Percentiles rank a stretch among this genome's conserved stretches.
Evolutionary conservation across 169 alveolate species (phyloP).

Genomic region (Plasmodium coatneyi): DNA sequence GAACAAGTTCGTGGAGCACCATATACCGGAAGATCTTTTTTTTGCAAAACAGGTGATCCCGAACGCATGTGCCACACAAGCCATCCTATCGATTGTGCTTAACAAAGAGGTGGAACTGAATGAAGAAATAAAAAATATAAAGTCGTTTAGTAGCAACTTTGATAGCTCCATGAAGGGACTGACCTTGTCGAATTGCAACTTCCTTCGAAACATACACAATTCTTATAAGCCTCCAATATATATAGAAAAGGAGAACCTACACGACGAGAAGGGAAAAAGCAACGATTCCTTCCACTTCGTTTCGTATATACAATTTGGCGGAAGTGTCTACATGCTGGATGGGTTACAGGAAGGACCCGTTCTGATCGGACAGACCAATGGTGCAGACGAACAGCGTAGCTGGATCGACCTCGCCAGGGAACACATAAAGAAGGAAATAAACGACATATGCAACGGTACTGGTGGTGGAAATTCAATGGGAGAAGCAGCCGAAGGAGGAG

Average conservation of each 20-base stretch:
- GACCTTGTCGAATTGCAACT: slow-evolving; percentile 89
- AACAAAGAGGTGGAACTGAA: slow-evolving; percentile 77
- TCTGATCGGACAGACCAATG: neutral
- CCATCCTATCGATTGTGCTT: slow-evolving; percentile 89
- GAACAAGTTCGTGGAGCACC: slow-evolving; percentile 32
- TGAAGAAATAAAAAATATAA: slow-evolving; percentile 86
- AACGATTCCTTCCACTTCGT: slow-evolving; percentile 93
- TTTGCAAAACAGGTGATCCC: slow-evolving; percentile 92
- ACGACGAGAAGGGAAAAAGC: slow-evolving; percentile 81
- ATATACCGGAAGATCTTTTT: slow-evolving; percentile 83
- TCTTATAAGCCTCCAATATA: slow-evolving; percentile 85
- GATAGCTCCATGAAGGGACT: slow-evolving; percentile 89
- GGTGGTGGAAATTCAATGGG: neutral
- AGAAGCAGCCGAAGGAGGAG: neutral
- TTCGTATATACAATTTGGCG: slow-evolving; percentile 88
- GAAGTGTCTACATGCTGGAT: slow-evolving; percentile 76
- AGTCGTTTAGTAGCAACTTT: slow-evolving; percentile 86
- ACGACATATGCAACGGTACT: neutral
- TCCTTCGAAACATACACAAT: slow-evolving; percentile 86
- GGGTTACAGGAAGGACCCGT: slow-evolving; percentile 79
- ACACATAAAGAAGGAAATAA: slow-evolving; percentile 38
- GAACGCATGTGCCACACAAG: slow-evolving; percentile 96
- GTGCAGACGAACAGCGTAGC: neutral
- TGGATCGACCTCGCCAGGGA: slow-evolving; percentile 29
- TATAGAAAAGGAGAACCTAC: slow-evolving; percentile 80